Conservation (phyloP, 768 basidiomycete genomes). For the Phylloporus sp. region DNA sequence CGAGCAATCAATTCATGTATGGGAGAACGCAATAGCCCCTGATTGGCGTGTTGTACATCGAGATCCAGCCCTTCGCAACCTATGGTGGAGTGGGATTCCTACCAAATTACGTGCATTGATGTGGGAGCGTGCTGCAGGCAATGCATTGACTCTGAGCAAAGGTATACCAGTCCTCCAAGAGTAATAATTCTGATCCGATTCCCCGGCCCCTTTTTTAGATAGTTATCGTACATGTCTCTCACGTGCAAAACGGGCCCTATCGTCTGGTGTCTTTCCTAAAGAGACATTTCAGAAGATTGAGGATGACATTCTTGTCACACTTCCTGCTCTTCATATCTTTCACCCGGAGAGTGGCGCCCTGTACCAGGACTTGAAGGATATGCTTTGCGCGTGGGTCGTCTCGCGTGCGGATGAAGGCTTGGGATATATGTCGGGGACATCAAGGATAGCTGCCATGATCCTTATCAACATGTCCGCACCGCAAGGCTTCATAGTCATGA, state of each 20-base stretch:
- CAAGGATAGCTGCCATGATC: conserved; percentile 82
- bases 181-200: conserved; percentile 4
- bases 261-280: conserved; percentile 61
- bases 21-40: conserved; percentile 78
- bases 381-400: conserved; percentile 86
- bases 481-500: conserved; percentile 76
- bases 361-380: conserved; percentile 76
- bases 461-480: conserved; percentile 75
- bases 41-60: conserved; percentile 77
- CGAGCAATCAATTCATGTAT: conserved; percentile 65
- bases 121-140: conserved; percentile 87
- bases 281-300: conserved; percentile 64
- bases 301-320: conserved; percentile 66
- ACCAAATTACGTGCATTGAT: conserved; percentile 71
- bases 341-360: conserved; percentile 72
- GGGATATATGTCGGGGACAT: conserved; percentile 64
- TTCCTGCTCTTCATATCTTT: conserved; percentile 80
- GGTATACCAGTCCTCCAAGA: conserved; percentile 38
- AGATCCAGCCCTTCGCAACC: conserved; percentile 57
- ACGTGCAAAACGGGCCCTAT: conserved; percentile 68
- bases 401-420: conserved; percentile 79
- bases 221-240: conserved; percentile 67
- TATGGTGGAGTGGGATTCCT: conserved; percentile 92
- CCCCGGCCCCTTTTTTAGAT: conserved; percentile 36
- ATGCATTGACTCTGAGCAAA: conserved; percentile 77